Evolutionary conservation across 345 rosid species (phyloP), one percentile per base, ranked within the genome.

Genomic region (Hypericum androsaemum): DNA sequence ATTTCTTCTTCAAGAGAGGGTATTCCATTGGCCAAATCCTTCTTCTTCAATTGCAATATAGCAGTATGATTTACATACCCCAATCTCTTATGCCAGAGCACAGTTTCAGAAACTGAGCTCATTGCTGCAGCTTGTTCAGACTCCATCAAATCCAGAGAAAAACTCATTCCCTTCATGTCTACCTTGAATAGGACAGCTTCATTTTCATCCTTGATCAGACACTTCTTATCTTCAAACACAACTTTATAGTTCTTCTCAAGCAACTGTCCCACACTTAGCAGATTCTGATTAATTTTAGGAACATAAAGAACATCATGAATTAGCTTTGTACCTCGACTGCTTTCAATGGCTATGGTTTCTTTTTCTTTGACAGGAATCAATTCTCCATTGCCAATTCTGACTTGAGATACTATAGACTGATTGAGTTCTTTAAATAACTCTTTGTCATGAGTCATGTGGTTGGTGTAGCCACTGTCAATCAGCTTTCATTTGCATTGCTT

Each of bases 271-370:
- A 51, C 39, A 51, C 55, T 51, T 6, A 51, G 37, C 6, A 51
- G 39, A n/a, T 28, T 51, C 37, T 51, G 55, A 28, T 51, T 51
- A 6, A 51, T 51, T 7, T 7, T 5, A 28, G 13, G 55, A 6
- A 51, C 55, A 51, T 7, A 51, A 4, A 51, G 12, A 6, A 37
- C 55, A 51, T 51, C 11, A 17, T 7, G 22, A 58, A 58, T 58
- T 7, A 38, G 49, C 41, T 58, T 49, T 44, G 49, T 3, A 49
- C 62, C 22, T 37, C 32, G 1, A 4, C 32, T 22, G 32, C 32
- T 22, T 22, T 22, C 32, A 22, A 22, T 22, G 32, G 32, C 32
- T 1, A 22, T 22, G 1, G 32, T 22, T 22, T 4, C 32, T 22
- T 22, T 22, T 22, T 4, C 32, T 22, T 4, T 22, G 32, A 22